Evolutionary conservation across 306 rosid genomes (phyloP).

Genomic region (Comarum palustre): DNA sequence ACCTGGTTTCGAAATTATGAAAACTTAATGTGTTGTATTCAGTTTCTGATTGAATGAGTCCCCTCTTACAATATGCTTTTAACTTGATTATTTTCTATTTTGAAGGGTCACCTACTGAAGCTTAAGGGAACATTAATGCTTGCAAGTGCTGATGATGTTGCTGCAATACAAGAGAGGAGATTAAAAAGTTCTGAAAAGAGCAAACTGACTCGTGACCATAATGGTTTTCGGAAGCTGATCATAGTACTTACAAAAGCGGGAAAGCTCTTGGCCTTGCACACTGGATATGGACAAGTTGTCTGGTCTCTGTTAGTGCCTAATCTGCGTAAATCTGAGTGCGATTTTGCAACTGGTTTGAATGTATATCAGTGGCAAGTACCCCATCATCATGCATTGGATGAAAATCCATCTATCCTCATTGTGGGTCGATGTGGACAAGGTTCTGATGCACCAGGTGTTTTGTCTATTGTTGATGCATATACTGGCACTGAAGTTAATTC

Average conservation of each 20-base stretch:
- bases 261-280: slow-evolving; percentile 92
- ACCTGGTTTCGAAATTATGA: slow-evolving; percentile 19
- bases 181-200: slow-evolving; percentile 86
- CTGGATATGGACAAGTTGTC: slow-evolving; percentile 85
- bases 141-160: slow-evolving; percentile 83
- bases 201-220: slow-evolving; percentile 97
- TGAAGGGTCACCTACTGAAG: slow-evolving; percentile 84
- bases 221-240: slow-evolving; percentile 91
- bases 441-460: slow-evolving; percentile 55
- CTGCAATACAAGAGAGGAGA: slow-evolving; percentile 77
- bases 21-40: slow-evolving; percentile 9
- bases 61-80: slow-evolving; percentile 25
- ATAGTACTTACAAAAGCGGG: slow-evolving; percentile 87
- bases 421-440: slow-evolving; percentile 74
- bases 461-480: slow-evolving; percentile 84
- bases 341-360: slow-evolving; percentile 61
- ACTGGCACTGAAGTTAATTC: slow-evolving; percentile 67
- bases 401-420: slow-evolving; percentile 80
- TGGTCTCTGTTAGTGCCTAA: slow-evolving; percentile 73
- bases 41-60: slow-evolving; percentile 25
- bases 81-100: slow-evolving; percentile 32
- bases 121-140: slow-evolving; percentile 96
- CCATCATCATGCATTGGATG: slow-evolving; percentile 92
- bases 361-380: slow-evolving; percentile 98
- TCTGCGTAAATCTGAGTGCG: slow-evolving; percentile 68